Evolutionary conservation across 1,284 basidiomycete species (phyloP), one percentile per base, ranked within the genome.

Genomic region (Sporisorium graminicola): DNA sequence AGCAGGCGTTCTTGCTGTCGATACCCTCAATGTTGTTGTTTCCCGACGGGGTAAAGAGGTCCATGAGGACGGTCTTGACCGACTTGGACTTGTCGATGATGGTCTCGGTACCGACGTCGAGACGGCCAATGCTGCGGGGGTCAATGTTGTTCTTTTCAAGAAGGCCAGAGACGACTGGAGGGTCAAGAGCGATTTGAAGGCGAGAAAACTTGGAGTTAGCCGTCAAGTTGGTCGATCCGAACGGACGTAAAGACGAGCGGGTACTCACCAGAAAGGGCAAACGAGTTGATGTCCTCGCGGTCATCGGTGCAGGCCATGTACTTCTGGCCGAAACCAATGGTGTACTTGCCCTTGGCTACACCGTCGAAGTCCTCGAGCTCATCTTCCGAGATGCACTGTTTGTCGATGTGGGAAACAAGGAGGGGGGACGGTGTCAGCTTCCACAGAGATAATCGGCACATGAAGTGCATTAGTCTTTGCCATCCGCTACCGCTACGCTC

Each of bases 41-140:
- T 76, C 94, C 96, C 40, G 92, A 90, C 63, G 90, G 90, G 50
- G 91, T 91, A 85, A 99, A 99, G 81, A 99, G 92, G 87, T 98
- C 94, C 96, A 99, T 99, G 74, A 99, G 90, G 65, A 94, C 91
- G 5, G 97, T 98, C 89, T 99, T 99, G 87, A 95, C 95, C 29
- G 96, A 94, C 88, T 99, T 99, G 73, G 95, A 96, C 89, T 99
- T 99, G 91, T 99, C 96, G 82, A 99, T 98, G 88, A 99, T 94
- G 58, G 97, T 98, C 88, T 99, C 97, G 33, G 97, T 99, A 67
- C 96, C 96, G 79, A 99, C 95, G 79, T 99, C 96, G 69, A 99
- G 91, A 79, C 96, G 94, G 68, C 96, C 96, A 86, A 99, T 96
- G 64, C 93, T 94, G 84, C 90, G 92, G 73, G 96, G 95, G 89